Evolutionary conservation across 257 asterid species (phyloP).

Genomic region (Primulina huaijiensis): DNA sequence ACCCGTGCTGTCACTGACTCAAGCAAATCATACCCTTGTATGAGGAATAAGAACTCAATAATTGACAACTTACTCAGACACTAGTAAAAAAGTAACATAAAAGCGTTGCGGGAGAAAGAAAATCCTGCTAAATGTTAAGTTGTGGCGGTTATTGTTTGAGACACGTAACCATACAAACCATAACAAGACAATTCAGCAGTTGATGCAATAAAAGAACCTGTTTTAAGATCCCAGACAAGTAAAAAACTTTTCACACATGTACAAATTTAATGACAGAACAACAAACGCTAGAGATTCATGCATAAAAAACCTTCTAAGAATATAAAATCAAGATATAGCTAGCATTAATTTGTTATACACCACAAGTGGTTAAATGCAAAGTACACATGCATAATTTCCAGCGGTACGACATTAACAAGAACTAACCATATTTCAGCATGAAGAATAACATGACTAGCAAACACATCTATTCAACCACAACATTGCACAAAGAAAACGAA

Average conservation of each 20-base stretch:
- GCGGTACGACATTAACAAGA: constrained; percentile 4
- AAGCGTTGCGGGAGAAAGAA: neutral
- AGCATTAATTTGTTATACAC: neutral
- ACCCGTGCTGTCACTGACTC: neutral
- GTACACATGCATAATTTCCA: neutral
- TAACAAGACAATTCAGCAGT: neutral
- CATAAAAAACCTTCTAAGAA: neutral
- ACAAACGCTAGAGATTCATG: neutral
- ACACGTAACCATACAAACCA: neutral
- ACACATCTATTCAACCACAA: constrained; percentile 1
- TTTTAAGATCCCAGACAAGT: neutral
- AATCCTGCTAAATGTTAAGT: neutral
- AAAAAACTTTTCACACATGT: neutral
- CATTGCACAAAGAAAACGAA: neutral
- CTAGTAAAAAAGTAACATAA: neutral
- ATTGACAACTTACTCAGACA: neutral
- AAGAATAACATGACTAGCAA: constrained; percentile 3
- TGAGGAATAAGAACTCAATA: constrained; percentile 3
- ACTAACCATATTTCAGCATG: neutral
- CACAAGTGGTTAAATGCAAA: neutral
- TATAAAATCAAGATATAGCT: constrained; percentile 5
- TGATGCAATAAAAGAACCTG: neutral
- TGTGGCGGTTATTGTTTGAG: neutral
- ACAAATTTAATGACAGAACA: neutral
- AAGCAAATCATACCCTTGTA: neutral